Evolutionary conservation across 2,329 filamentous ascomycete genomes (phyloP), one percentile per base, ranked within the genome.

Genomic region (Botrytis hyacinthi): DNA sequence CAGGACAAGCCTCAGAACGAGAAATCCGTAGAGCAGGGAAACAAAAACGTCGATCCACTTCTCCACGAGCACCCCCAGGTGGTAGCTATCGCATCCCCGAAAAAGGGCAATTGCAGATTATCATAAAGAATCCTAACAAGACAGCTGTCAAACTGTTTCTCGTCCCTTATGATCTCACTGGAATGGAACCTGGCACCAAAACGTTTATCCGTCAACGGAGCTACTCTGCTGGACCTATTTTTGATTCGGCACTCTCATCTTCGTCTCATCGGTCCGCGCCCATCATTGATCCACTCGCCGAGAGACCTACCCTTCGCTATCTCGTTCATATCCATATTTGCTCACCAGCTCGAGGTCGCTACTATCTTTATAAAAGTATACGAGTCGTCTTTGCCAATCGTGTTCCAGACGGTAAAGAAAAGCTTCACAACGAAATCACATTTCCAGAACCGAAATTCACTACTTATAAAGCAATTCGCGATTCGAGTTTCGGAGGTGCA

Each of bases 101-200:
- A 80, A 92, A 95, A 81, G 96, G 96, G 0, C 96, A 98, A 82
- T 86, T 99, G 22, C 96, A 99, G 79, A 97, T 99, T 76, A 92
- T 99, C 75, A 93, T 99, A 81, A 98, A 98, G 82, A 99, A 98
- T 79, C 95, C 95, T 26, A 97, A 98, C 84, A 98, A 98, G 81
- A 98, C 96, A 5, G 96, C 96, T 1, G 95, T 98, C 72, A 98
- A 99, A 82, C 86, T 99, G 0, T 98, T 98, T 78, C 86, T 98
- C 37, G 90, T 99, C 4, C 96, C 95, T 0, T 99, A 98, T 78
- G 94, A 98, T 80, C 85, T 99, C 1, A 87, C 90, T 1, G 95
- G 94, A 70, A 99, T 99, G 95, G 92, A 96, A 75, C 89, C 94
- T 0, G 94, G 94, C 0, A 97, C 94, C 26, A 98, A 98, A 82